These are phyloP conservation scores for Microthlaspi erraticum DNA, from an alignment of 345 rosid genomes.

Conservation along the genomic window DNA sequence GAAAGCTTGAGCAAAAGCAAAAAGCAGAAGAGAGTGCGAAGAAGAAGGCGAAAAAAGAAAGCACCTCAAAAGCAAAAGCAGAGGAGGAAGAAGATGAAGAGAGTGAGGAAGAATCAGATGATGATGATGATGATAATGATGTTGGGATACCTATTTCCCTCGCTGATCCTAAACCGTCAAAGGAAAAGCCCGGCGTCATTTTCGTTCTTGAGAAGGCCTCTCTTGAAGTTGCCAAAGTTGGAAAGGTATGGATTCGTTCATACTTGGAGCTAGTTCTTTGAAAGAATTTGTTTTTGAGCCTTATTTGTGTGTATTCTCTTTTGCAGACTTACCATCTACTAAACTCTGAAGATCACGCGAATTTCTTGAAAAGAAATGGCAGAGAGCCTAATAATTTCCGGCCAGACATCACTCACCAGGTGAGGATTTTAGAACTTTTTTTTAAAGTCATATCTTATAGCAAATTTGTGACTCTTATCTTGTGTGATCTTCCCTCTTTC, in stretches of 20 bases:
- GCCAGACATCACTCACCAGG: conserved; percentile 91
- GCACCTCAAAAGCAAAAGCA: conserved; percentile 15
- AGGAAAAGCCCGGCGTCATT: conserved; percentile 54
- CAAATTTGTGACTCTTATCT: conserved; percentile 9
- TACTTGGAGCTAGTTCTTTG: not conserved
- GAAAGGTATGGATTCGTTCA: conserved; percentile 58
- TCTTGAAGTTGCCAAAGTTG: conserved; percentile 94
- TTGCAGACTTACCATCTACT: conserved; percentile 79
- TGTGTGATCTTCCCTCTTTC: conserved; percentile 17
- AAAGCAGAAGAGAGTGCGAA: conserved; percentile 37
- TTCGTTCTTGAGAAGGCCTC: conserved; percentile 89
- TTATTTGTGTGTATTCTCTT: conserved; percentile 17
- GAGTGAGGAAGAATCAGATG: conserved; percentile 42
- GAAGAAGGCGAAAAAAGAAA: conserved; percentile 40
- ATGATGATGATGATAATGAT: conserved; percentile 42
- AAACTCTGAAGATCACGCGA: conserved; percentile 86
- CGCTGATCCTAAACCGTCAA: conserved; percentile 33
- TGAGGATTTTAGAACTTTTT: conserved; percentile 9
- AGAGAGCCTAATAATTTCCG: conserved; percentile 83
- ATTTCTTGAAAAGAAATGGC: conserved; percentile 72
- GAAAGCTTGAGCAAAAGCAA: conserved; percentile 41
- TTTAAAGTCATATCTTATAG: not conserved
- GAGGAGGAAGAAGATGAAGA: conserved; percentile 39
- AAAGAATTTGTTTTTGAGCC: not conserved
- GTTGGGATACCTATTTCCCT: conserved; percentile 65